Evolutionary conservation across 768 basidiomycete species (phyloP).

Genomic region (Psilocybe cubensis): DNA sequence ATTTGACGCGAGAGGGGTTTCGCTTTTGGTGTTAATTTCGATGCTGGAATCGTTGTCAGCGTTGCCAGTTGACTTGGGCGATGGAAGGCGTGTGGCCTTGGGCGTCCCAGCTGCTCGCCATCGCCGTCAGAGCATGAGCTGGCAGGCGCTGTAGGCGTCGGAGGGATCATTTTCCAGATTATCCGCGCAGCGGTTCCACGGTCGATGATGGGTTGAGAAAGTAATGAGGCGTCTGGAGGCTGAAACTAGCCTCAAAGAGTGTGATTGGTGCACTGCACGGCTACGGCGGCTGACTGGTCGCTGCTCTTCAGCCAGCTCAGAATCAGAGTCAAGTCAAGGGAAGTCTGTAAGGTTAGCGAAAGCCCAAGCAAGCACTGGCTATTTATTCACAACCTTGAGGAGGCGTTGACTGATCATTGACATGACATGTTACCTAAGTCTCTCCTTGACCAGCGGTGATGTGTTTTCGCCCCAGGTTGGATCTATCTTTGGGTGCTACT

Average conservation of each 20-base stretch:
- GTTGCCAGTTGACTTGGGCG: neutral
- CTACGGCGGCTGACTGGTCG: neutral
- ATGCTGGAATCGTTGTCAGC: neutral
- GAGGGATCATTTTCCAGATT: too few species aligned
- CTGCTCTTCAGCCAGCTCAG: neutral
- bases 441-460: neutral
- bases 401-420: neutral
- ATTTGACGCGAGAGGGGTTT: slow-evolving; percentile 7
- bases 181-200: too few species aligned
- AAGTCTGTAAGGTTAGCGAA: neutral
- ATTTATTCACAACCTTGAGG: neutral
- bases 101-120: too few species aligned
- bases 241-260: neutral
- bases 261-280: neutral
- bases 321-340: neutral
- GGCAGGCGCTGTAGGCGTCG: too few species aligned
- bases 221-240: too few species aligned
- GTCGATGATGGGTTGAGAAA: too few species aligned
- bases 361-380: neutral
- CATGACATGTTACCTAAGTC: neutral
- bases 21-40: neutral
- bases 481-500: neutral
- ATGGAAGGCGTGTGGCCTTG: neutral
- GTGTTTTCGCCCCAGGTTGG: neutral
- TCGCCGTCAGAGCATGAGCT: too few species aligned